Evolutionary conservation across 306 rosid species (phyloP).

Genomic region (Dicorynia guianensis): DNA sequence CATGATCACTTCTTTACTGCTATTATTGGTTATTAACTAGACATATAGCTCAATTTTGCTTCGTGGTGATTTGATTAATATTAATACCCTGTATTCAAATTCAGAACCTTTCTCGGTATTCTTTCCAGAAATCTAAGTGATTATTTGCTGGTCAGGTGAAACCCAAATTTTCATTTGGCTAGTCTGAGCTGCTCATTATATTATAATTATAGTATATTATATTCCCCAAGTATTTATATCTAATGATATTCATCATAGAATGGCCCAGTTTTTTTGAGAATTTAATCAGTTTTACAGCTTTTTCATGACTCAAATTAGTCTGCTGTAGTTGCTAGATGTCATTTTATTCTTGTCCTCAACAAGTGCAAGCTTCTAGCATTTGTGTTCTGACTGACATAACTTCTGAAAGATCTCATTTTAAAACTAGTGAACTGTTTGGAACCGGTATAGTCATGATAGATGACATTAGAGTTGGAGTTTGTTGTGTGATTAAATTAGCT

Average conservation of each 20-base stretch:
- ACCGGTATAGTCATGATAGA: slow-evolving; percentile 3
- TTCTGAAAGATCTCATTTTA: slow-evolving; percentile 1
- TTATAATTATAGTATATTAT: slow-evolving; percentile 23
- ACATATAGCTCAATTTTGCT: slow-evolving; percentile 29
- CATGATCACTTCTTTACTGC: neutral
- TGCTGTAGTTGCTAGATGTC: neutral
- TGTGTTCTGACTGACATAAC: neutral
- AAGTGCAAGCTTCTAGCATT: slow-evolving; percentile 32
- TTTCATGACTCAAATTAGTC: neutral
- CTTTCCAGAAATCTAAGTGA: slow-evolving; percentile 6
- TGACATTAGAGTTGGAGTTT: slow-evolving; percentile 2
- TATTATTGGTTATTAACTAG: neutral
- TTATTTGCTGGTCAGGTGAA: neutral
- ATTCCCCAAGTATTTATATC: slow-evolving; percentile 26
- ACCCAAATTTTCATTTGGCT: slow-evolving; percentile 8
- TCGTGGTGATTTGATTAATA: slow-evolving; percentile 23
- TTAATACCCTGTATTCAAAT: slow-evolving; percentile 15
- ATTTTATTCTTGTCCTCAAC: neutral
- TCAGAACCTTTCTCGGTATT: slow-evolving; percentile 13
- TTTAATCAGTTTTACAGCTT: slow-evolving; percentile 12
- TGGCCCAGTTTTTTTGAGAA: slow-evolving; percentile 17
- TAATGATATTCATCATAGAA: neutral
- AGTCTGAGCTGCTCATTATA: slow-evolving; percentile 28
- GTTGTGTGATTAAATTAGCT: slow-evolving; percentile 13
- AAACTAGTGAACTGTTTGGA: neutral